Conservation (phyloP, 305 asterid genomes). For the Plantago coronopus region DNA sequence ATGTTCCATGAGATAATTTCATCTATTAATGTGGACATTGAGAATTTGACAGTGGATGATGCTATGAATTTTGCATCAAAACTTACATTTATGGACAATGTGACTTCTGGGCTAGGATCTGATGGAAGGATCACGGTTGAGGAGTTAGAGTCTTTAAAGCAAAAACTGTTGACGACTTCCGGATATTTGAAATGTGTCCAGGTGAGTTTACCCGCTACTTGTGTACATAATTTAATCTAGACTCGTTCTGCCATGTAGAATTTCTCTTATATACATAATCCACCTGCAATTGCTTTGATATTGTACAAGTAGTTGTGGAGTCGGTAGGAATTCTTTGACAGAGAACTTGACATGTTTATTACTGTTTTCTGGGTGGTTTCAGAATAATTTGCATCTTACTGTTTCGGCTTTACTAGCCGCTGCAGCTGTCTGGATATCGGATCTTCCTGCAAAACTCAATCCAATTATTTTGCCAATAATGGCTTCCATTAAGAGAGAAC, state of each 20-base stretch:
- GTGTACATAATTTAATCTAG: conserved; percentile 14
- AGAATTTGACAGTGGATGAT: conserved; percentile 76
- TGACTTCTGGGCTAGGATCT: conserved; percentile 47
- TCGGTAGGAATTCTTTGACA: conserved; percentile 18
- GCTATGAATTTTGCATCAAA: conserved; percentile 76
- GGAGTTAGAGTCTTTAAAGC: conserved; percentile 84
- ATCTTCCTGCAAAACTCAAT: conserved; percentile 84
- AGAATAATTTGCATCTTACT: conserved; percentile 88
- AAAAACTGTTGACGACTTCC: conserved; percentile 82
- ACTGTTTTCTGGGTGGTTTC: conserved; percentile 33
- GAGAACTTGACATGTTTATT: conserved; percentile 25
- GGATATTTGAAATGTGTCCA: conserved; percentile 96
- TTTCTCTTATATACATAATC: conserved; percentile 7
- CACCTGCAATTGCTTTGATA: conserved; percentile 7
- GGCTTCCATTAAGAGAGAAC: conserved; percentile 94
- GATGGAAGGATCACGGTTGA: conserved; percentile 50
- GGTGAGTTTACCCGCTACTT: conserved; percentile 42
- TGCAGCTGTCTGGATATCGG: conserved; percentile 96
- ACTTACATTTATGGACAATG: conserved; percentile 43
- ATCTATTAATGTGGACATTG: conserved; percentile 48
- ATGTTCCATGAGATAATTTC: conserved; percentile 52
- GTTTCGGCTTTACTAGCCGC: conserved; percentile 92
- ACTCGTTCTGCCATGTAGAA: conserved; percentile 1
- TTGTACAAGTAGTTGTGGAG: conserved; percentile 8
- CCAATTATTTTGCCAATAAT: conserved; percentile 88